phyloP scores from a whole-genome alignment of 2,329 filamentous ascomycete species.

The Trichoderma afroharzianum region DNA sequence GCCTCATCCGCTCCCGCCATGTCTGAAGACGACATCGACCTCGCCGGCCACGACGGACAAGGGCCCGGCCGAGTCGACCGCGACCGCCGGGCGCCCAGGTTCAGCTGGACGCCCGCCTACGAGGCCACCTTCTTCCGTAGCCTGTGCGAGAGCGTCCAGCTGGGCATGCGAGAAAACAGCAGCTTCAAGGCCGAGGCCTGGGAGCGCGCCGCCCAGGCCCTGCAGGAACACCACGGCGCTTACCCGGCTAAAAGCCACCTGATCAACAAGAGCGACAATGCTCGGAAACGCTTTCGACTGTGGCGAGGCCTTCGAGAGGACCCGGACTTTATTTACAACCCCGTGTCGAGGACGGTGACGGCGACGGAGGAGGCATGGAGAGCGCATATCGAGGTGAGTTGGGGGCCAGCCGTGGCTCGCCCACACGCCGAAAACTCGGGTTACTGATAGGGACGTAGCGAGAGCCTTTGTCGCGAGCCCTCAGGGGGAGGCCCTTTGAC shows the following conservation, averaged over 20 bases:
- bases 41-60: constrained; percentile 35
- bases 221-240: constrained; percentile 53
- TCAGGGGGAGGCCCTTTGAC: constrained; percentile 56
- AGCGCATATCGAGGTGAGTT: constrained; percentile 53
- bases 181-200: constrained; percentile 61
- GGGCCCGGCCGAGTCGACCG: constrained; percentile 34
- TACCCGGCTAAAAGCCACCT: constrained; percentile 59
- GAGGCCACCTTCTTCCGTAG: constrained; percentile 60
- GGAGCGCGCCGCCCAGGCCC: constrained; percentile 53
- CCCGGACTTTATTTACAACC: constrained; percentile 54
- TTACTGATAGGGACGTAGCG: constrained; percentile 38
- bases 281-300: constrained; percentile 59
- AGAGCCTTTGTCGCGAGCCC: constrained; percentile 55
- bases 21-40: constrained; percentile 40
- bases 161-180: constrained; percentile 54
- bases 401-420: background rate
- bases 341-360: constrained; percentile 47
- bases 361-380: constrained; percentile 56
- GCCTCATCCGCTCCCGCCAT: constrained; percentile 23
- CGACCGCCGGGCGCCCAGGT: constrained; percentile 47
- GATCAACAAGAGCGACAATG: constrained; percentile 63
- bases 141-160: constrained; percentile 55
- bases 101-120: constrained; percentile 57
- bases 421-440: background rate
- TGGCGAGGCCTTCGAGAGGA: constrained; percentile 58